A percentile compares a stretch with the other conserved stretches of the same genome.
Conservation (phyloP, 352 stramenopile species). For the Globisporangium nagaii region DNA sequence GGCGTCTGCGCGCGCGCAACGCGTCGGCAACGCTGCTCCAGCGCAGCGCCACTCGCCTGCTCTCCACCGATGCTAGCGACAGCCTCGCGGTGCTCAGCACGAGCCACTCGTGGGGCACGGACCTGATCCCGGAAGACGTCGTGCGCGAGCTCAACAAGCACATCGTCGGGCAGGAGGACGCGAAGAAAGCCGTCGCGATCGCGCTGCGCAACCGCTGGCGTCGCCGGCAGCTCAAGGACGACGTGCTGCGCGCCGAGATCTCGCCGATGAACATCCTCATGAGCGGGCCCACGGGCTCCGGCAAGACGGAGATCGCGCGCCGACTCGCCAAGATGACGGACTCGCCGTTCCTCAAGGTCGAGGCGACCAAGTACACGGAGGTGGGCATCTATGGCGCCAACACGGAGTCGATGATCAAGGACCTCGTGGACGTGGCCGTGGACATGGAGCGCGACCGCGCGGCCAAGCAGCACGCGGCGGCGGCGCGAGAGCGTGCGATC, state of each 20-base stretch:
- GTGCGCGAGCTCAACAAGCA: slow-evolving; percentile 93
- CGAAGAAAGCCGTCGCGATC: slow-evolving; percentile 97
- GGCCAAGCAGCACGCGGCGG: slow-evolving; percentile 81
- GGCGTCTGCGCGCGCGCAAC: background rate
- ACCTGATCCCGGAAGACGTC: slow-evolving; percentile 89
- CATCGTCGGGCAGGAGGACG: slow-evolving; percentile 95
- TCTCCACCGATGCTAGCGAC: background rate
- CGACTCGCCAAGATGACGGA: slow-evolving; percentile 96
- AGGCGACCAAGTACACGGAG: slow-evolving; percentile 99
- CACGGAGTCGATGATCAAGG: slow-evolving; percentile 98
- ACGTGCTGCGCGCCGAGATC: slow-evolving; percentile 80
- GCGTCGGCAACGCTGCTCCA: background rate
- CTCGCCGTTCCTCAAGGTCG: slow-evolving; percentile 97
- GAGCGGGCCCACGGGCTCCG: slow-evolving; percentile 97
- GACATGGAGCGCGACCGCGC: slow-evolving; percentile 78
- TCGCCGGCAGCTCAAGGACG: slow-evolving; percentile 89
- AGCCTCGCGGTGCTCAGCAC: slow-evolving; percentile 5
- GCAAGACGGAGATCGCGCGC: slow-evolving; percentile 98
- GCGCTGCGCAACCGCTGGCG: slow-evolving; percentile 98
- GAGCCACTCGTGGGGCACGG: slow-evolving; percentile 18
- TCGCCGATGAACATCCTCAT: slow-evolving; percentile 99
- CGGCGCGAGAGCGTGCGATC: slow-evolving; percentile 87
- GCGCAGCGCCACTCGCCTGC: background rate
- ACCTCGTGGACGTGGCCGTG: slow-evolving; percentile 96
- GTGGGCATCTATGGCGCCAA: slow-evolving; percentile 98